Evolutionary conservation across 2,329 filamentous ascomycete species (phyloP), one percentile per base, ranked within the genome.

Genomic region (Hypoxylon sp.): DNA sequence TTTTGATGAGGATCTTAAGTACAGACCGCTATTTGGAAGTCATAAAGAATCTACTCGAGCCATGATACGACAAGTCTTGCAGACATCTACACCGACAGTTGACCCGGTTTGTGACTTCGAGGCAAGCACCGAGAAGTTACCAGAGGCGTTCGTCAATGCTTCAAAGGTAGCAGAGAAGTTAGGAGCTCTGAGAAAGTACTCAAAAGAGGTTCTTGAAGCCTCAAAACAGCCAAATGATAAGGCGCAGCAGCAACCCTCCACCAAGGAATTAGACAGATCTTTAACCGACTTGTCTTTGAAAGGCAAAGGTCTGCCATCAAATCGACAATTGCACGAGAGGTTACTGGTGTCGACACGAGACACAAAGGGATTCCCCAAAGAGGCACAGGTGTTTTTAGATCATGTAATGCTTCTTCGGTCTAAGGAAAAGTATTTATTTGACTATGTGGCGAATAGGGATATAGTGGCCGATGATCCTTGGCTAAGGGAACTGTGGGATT

Each of bases 401-500:
- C 86, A 90, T 67, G 78, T 83, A 3, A 89, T 90, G 83, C 79
- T 91, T 9, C 79, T 88, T 39, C 86, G 89, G 14, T 87, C 88
- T 6, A 87, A 86, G 69, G 87, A 89, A 72, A 86, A 84, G 60
- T 91, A 91, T 69, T 79, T 91, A 0, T 90, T 91, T 67, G 83
- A 94, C 74, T 89, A 88, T 65, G 80, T 81, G 14, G 86, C 83
- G 52, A 96, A 96, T 74, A 86, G 87, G 68, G 80, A 85, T 5
- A 86, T 94, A n/a, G 85, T 92, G 1, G 83, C 85, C 5, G 91
- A 93, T 67, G 90, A 94, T 74, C 88, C 87, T 31, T 93, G 92
- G 88, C 82, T 95, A n/a, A 86, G 89, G 63, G 91, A 92, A 62
- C 82, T 92, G n/a, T 97, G 93, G 93, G 87, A 89, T 51, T 93